Conservation (phyloP, 495 filamentous ascomycete species). For the Parathielavia appendiculata region DNA sequence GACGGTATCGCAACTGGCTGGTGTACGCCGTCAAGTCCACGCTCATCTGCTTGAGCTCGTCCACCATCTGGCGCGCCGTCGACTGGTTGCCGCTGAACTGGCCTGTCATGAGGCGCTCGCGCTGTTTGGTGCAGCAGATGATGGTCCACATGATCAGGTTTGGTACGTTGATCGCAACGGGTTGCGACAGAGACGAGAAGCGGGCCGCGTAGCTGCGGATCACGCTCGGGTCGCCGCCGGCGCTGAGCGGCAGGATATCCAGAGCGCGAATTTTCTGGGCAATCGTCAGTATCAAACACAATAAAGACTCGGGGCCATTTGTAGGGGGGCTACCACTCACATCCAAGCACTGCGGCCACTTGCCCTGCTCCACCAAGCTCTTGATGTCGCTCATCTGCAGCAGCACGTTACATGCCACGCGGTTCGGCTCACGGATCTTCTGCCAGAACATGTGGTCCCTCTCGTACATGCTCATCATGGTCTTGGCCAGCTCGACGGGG, state of each 20-base stretch:
- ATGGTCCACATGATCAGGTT: constrained; percentile 92
- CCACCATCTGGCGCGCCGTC: constrained; percentile 57
- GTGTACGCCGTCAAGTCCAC: constrained; percentile 92
- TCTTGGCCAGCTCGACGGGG: constrained; percentile 67
- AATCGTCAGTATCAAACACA: constrained; percentile 8
- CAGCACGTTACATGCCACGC: constrained; percentile 64
- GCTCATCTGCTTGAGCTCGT: constrained; percentile 66
- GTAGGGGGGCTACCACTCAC: too few relatives aligned
- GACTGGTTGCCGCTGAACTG: constrained; percentile 70
- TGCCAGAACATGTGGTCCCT: constrained; percentile 66
- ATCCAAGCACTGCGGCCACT: constrained; percentile 75
- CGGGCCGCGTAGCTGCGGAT: constrained; percentile 71
- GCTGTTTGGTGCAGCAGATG: constrained; percentile 68
- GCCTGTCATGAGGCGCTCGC: constrained; percentile 57
- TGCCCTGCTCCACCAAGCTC: constrained; percentile 56
- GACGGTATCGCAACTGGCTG: constrained; percentile 84
- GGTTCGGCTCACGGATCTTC: constrained; percentile 60
- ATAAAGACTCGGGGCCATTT: constrained; percentile 6
- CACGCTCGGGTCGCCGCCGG: constrained; percentile 60
- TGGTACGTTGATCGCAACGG: constrained; percentile 79
- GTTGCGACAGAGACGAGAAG: constrained; percentile 67
- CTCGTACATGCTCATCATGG: constrained; percentile 78
- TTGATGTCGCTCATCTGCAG: constrained; percentile 76
- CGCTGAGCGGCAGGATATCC: constrained; percentile 70
- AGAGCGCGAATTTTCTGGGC: constrained; percentile 64